phyloP scores from a whole-genome alignment of 2,329 filamentous ascomycete species.

The Fusarium devonianum region DNA sequence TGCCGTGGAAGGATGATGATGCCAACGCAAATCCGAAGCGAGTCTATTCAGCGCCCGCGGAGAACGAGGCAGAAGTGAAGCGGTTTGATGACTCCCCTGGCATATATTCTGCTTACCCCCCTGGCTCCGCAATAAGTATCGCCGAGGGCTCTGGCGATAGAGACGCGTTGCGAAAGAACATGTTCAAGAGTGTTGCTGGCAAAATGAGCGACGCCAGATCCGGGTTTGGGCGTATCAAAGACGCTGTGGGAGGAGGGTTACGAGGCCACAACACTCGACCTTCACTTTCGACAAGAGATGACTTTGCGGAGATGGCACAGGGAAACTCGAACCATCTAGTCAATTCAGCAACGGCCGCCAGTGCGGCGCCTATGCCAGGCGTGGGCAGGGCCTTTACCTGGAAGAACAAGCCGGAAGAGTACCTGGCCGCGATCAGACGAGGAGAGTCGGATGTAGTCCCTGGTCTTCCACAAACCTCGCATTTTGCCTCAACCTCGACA shows the following conservation, averaged over 20 bases:
- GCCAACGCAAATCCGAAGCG: constrained; percentile 53
- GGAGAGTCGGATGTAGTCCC: constrained; percentile 43
- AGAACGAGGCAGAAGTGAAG: constrained; percentile 58
- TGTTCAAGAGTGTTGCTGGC: constrained; percentile 81
- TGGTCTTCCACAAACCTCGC: constrained; percentile 35
- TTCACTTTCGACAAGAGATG: constrained; percentile 60
- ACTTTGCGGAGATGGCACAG: constrained; percentile 50
- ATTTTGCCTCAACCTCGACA: constrained; percentile 41
- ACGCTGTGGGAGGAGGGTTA: constrained; percentile 73
- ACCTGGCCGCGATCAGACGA: constrained; percentile 53
- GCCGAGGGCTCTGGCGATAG: constrained; percentile 60
- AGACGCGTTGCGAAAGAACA: constrained; percentile 67
- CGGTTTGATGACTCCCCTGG: constrained; percentile 55
- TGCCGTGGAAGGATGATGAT: constrained; percentile 64
- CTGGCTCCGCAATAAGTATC: constrained; percentile 56
- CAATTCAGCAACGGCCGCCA: constrained; percentile 43
- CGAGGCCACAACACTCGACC: constrained; percentile 61
- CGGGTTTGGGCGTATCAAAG: constrained; percentile 84
- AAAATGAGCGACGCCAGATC: constrained; percentile 82
- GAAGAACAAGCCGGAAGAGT: constrained; percentile 70
- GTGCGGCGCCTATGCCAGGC: constrained; percentile 45
- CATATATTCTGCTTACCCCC: constrained; percentile 53
- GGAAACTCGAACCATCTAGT: constrained; percentile 22
- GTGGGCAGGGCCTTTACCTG: constrained; percentile 65
- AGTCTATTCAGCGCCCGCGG: constrained; percentile 58